Percentiles rank a stretch among this genome's conserved stretches.
Evolutionary conservation across 805 yeast genomes (phyloP).

Genomic region (Hanseniaspora mollemarum): DNA sequence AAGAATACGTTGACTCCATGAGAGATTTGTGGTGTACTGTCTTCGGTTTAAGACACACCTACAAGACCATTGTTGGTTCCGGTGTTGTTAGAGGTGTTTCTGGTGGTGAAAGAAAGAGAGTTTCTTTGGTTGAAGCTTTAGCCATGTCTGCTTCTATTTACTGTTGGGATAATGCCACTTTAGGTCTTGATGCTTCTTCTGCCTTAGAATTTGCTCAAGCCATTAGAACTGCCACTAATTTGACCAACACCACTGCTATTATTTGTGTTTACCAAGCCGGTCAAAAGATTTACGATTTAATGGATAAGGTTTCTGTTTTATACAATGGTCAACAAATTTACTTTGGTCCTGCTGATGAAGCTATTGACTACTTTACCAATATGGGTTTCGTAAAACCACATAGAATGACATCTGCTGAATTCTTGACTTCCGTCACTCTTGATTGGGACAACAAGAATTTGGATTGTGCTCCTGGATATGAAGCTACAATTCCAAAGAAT

Average conservation of each 20-base stretch:
- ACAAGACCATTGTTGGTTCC: constrained; percentile 54
- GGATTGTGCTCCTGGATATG: constrained; percentile 37
- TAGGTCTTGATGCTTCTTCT: constrained; percentile 61
- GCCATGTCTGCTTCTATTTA: constrained; percentile 42
- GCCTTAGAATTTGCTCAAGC: constrained; percentile 56
- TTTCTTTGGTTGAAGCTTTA: constrained; percentile 55
- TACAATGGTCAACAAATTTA: constrained; percentile 52
- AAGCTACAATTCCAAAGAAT: constrained; percentile 42
- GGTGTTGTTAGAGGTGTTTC: constrained; percentile 60
- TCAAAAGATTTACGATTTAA: constrained; percentile 48
- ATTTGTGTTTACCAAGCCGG: constrained; percentile 62
- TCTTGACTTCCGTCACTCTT: constrained; percentile 49
- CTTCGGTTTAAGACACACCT: constrained; percentile 49
- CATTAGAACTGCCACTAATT: constrained; percentile 46
- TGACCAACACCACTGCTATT: constrained; percentile 45
- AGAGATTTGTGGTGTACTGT: constrained; percentile 36
- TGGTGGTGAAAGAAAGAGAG: constrained; percentile 65
- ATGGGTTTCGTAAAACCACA: constrained; percentile 55
- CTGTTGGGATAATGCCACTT: constrained; percentile 60
- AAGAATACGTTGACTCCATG: constrained; percentile 31
- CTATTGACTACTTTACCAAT: constrained; percentile 42
- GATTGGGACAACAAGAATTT: constrained; percentile 50
- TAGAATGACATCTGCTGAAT: constrained; percentile 60
- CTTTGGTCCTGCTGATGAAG: constrained; percentile 45
- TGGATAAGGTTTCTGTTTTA: constrained; percentile 50